These are phyloP conservation scores for rapeseed (Brassica napus) DNA, from an alignment of 345 rosid genomes.

Conservation along the genomic window DNA sequence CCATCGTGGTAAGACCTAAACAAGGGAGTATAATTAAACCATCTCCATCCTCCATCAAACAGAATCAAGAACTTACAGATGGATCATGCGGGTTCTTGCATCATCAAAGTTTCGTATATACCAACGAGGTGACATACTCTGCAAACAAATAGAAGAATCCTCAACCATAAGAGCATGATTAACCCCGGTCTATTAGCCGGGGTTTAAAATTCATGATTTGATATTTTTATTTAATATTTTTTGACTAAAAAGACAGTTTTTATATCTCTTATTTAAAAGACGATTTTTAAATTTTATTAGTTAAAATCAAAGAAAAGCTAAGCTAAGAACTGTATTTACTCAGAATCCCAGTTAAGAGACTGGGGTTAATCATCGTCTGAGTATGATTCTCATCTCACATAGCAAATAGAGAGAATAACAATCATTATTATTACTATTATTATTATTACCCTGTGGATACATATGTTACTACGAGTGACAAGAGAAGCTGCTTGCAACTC, in stretches of 20 bases:
- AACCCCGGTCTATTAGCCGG: no score
- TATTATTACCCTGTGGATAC: slow-evolving; percentile 72
- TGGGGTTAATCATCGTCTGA: no score
- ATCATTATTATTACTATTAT: slow-evolving; percentile 37
- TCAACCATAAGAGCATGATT: neutral
- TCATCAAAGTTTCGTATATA: slow-evolving; percentile 78
- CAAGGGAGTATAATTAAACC: neutral
- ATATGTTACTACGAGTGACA: slow-evolving; percentile 73
- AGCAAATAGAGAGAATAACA: neutral
- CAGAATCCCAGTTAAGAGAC: no score
- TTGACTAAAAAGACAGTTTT: no score
- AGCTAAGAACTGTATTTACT: no score
- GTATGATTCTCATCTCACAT: neutral
- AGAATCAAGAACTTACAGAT: slow-evolving; percentile 61
- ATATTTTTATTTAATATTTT: no score
- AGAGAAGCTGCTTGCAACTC: slow-evolving; percentile 96
- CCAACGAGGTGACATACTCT: slow-evolving; percentile 91
- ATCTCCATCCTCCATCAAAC: slow-evolving; percentile 1
- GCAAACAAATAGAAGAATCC: slow-evolving; percentile 10
- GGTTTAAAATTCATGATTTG: no score
- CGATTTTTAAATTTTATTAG: no score
- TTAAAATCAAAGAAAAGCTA: no score
- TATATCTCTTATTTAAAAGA: no score
- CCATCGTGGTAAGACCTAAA: slow-evolving; percentile 91
- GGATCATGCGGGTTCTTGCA: slow-evolving; percentile 66